These are phyloP conservation scores for Scheffersomyces coipomensis DNA, from an alignment of 805 yeast species.

Conservation along the genomic window DNA sequence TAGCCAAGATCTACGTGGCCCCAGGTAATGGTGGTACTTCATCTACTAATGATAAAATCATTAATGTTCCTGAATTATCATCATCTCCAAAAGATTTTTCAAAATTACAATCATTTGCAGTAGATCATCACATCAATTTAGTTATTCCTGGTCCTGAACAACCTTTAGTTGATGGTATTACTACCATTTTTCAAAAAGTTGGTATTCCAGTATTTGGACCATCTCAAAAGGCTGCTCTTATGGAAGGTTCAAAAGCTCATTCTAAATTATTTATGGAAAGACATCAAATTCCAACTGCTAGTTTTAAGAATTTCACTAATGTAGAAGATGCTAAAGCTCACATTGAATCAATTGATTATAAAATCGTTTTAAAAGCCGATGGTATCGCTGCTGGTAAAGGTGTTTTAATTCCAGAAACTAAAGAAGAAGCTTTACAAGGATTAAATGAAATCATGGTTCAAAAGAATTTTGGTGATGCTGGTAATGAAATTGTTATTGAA, in stretches of 20 bases:
- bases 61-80: constrained; percentile 64
- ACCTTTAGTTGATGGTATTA: constrained; percentile 93
- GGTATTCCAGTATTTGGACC: constrained; percentile 99
- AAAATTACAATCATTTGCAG: constrained; percentile 70
- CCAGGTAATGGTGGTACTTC: constrained; percentile 97
- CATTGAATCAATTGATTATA: constrained; percentile 61
- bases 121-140: constrained; percentile 59
- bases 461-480: constrained; percentile 88
- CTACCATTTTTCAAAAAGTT: constrained; percentile 65
- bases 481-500: constrained; percentile 90
- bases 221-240: constrained; percentile 79
- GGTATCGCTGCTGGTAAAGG: constrained; percentile 99
- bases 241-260: constrained; percentile 97
- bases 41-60: constrained; percentile 52
- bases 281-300: constrained; percentile 93
- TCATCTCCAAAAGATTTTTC: constrained; percentile 67
- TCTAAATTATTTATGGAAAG: constrained; percentile 91
- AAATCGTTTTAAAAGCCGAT: constrained; percentile 91
- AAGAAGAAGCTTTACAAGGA: constrained; percentile 82
- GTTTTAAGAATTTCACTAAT: constrained; percentile 75
- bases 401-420: constrained; percentile 83
- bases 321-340: constrained; percentile 75
- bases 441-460: constrained; percentile 86
- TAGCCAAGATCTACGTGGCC: constrained; percentile 77
- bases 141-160: constrained; percentile 99